Evolutionary conservation across 1,284 basidiomycete species (phyloP).

Genomic region (Fomitopsis palustris): DNA sequence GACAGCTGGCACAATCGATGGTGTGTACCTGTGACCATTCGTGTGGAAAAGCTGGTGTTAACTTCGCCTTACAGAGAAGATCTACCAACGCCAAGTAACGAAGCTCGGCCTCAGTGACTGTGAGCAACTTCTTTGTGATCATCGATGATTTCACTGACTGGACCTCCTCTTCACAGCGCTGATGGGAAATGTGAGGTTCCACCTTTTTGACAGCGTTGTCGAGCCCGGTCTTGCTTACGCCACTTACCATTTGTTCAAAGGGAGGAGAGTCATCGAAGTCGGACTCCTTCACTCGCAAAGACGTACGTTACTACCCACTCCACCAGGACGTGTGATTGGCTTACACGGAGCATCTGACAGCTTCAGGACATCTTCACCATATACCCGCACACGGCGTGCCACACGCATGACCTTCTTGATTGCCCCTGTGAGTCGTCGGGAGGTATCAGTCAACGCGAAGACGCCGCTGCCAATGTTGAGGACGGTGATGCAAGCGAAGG

Average conservation of each 20-base stretch:
- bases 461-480: constrained; percentile 22
- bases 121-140: constrained; percentile 36
- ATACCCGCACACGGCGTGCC: constrained; percentile 77
- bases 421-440: constrained; percentile 58
- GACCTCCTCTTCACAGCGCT: constrained; percentile 41
- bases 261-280: constrained; percentile 57
- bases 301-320: constrained; percentile 46
- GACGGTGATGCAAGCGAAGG: constrained; percentile 31
- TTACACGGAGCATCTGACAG: constrained; percentile 31
- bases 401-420: constrained; percentile 87
- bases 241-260: constrained; percentile 28
- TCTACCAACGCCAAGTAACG: constrained; percentile 92
- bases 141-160: background rate
- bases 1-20: constrained; percentile 78
- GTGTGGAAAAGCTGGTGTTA: background rate
- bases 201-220: background rate
- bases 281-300: constrained; percentile 87
- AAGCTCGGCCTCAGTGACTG: constrained; percentile 90
- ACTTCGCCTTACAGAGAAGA: constrained; percentile 59
- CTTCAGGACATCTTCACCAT: constrained; percentile 90
- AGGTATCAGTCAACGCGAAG: constrained; percentile 13
- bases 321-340: background rate
- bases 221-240: background rate
- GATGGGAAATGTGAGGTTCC: constrained; percentile 51
- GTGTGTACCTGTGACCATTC: constrained; percentile 30